Conservation (phyloP, 495 filamentous ascomycete species). For the Penicillium ucsense region DNA sequence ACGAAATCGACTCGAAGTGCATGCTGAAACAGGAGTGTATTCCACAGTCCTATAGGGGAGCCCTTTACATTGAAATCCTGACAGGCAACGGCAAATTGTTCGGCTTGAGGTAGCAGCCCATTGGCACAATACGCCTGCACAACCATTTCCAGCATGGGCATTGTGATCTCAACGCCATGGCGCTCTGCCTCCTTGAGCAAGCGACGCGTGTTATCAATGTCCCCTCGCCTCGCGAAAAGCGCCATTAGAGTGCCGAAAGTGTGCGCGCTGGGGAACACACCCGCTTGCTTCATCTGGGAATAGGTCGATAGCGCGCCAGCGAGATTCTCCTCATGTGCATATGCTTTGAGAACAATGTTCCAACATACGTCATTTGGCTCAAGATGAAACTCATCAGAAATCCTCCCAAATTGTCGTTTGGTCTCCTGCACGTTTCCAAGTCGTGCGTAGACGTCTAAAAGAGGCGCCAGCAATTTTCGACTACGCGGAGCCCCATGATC, state of each 20-base stretch:
- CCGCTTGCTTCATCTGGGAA: constrained; percentile 38
- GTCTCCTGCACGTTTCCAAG: constrained; percentile 51
- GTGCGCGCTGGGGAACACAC: constrained; percentile 41
- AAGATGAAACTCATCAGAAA: constrained; percentile 43
- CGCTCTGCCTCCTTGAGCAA: constrained; percentile 49
- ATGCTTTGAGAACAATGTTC: constrained; percentile 71
- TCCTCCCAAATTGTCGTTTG: constrained; percentile 46
- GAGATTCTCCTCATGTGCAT: constrained; percentile 54
- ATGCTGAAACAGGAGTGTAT: constrained; percentile 58
- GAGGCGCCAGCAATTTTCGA: constrained; percentile 28
- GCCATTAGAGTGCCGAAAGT: constrained; percentile 66
- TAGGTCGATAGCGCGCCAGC: constrained; percentile 52
- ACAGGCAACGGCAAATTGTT: constrained; percentile 44
- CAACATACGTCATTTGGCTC: constrained; percentile 47
- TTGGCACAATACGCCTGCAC: constrained; percentile 63
- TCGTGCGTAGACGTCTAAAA: constrained; percentile 58
- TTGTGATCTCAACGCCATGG: constrained; percentile 27
- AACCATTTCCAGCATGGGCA: constrained; percentile 51
- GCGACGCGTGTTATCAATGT: constrained; percentile 54
- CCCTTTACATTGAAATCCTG: constrained; percentile 29
- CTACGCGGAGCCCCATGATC: constrained; percentile 27
- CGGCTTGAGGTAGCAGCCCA: constrained; percentile 47
- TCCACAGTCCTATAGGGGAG: constrained; percentile 61
- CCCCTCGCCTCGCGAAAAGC: constrained; percentile 61
- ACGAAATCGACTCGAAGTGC: constrained; percentile 55